Evolutionary conservation across 2,329 filamentous ascomycete species (phyloP), one percentile per base, ranked within the genome.

Genomic region (Colletotrichum lindemuthianum): DNA sequence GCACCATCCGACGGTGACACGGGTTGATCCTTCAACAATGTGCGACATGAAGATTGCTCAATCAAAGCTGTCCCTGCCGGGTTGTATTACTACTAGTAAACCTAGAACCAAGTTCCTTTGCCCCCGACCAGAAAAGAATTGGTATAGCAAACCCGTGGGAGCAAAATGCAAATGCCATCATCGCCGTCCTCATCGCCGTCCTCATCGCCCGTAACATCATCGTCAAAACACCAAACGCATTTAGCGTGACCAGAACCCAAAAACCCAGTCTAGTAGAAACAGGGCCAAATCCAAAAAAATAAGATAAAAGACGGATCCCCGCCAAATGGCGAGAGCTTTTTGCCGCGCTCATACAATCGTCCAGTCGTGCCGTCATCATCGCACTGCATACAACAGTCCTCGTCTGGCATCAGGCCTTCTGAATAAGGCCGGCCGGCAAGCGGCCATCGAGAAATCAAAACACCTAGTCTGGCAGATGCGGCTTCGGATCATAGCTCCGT

Each of bases 281-380:
- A 65, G 60, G 65, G 60, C 47, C 43, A 57, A 39, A 36, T 24
- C 55, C 37, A 39, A 47, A 40, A 43, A n/a, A 60, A 24, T n/a
- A 52, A 47, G 41, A 24, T 24, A 24, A 24, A 24, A 24, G 24
- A 24, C 24, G 24, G 24, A 24, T 24, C 50, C 33, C 9, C 13
- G 41, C 51, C 63, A 57, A 60, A 60, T 59, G 44, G 47, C 49
- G 36, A 55, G 41, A 40, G 58, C 43, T 41, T 55, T 63, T 60
- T 51, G n/a, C 60, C 57, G 52, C 60, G 33, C 50, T 68, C 67
- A 61, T 68, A 68, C 60, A 68, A 63, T 67, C 66, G 63, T 67
- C 57, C 67, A 57, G 53, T 68, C 67, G 67, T 68, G 66, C 66
- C 63, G 56, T 67, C 66, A 45, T 67, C 59, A 66, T 66, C 59